These are phyloP conservation scores for Babesia sp. DNA, from an alignment of 169 alveolate species.

Conservation along the genomic window DNA sequence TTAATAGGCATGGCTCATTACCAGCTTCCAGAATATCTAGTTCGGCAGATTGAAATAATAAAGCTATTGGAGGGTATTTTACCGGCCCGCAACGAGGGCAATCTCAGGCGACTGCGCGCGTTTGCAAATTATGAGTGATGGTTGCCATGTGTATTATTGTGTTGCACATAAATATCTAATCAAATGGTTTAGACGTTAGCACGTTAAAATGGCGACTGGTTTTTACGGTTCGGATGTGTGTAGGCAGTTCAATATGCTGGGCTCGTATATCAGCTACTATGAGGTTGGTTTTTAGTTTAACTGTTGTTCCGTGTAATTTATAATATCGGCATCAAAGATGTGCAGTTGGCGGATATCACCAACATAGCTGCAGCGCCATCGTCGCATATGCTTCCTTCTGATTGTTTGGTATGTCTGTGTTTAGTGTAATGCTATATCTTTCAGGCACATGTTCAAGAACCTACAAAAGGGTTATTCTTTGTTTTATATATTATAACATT, in stretches of 20 bases:
- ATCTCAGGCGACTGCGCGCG: conserved; percentile 2
- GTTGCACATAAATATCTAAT: neutral
- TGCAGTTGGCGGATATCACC: neutral
- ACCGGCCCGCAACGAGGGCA: neutral
- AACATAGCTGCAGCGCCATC: neutral
- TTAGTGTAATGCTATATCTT: too few species aligned
- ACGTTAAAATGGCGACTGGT: neutral
- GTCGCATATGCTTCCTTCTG: conserved; percentile 6
- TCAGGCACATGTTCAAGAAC: conserved; percentile 25
- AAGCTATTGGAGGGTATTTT: conserved; percentile 48
- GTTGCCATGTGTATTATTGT: neutral
- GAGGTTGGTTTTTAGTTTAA: conserved; percentile 16
- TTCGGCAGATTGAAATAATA: conserved; percentile 51
- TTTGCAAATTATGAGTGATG: conserved; percentile 10
- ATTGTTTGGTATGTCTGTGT: conserved; percentile 28
- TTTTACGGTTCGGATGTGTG: conserved; percentile 42
- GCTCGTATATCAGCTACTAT: conserved; percentile 53
- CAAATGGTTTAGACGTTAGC: neutral
- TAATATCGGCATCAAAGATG: neutral
- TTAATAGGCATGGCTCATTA: conserved; percentile 42
- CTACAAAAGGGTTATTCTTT: conserved; percentile 13
- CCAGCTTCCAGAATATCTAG: conserved; percentile 57
- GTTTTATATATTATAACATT: neutral
- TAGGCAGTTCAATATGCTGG: conserved; percentile 67
- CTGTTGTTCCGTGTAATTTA: neutral